Evolutionary conservation across 1,139 yeast species (phyloP).

Genomic region (Chernovozyma sophiae-reginae): DNA sequence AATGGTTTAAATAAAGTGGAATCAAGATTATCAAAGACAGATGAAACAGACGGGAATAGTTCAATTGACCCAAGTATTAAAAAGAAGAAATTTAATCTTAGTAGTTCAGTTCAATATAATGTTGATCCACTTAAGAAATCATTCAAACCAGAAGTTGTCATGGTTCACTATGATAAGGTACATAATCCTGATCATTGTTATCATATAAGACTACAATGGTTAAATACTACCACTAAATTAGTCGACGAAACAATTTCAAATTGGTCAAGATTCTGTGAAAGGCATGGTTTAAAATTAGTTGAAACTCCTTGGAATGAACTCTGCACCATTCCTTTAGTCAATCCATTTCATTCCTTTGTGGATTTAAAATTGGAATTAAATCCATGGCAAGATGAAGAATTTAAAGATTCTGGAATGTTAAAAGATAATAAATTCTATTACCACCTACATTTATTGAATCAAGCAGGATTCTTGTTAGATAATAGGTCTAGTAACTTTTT

Average conservation of each 20-base stretch:
- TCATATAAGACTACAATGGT: slow-evolving; percentile 90
- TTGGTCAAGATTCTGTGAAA: slow-evolving; percentile 79
- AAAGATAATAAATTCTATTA: slow-evolving; percentile 54
- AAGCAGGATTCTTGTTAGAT: slow-evolving; percentile 74
- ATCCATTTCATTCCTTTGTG: slow-evolving; percentile 87
- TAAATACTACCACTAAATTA: slow-evolving; percentile 81
- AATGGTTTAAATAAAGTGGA: neutral
- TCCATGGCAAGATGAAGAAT: slow-evolving; percentile 64
- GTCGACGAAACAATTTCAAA: slow-evolving; percentile 83
- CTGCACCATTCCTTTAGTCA: slow-evolving; percentile 66
- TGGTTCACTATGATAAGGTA: slow-evolving; percentile 85
- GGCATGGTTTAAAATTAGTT: slow-evolving; percentile 83
- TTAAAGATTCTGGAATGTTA: slow-evolving; percentile 44
- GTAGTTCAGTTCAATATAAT: slow-evolving; percentile 55
- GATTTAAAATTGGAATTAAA: slow-evolving; percentile 59
- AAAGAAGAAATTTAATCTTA: neutral
- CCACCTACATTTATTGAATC: slow-evolving; percentile 58
- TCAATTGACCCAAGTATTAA: neutral
- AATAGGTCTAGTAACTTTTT: slow-evolving; percentile 69
- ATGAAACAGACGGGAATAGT: neutral
- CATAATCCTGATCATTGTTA: slow-evolving; percentile 96
- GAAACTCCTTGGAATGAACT: slow-evolving; percentile 92
- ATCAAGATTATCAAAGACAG: neutral
- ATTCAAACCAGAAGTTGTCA: slow-evolving; percentile 70
- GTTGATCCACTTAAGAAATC: slow-evolving; percentile 73